Base-by-base conservation (phyloP, 2,329 filamentous ascomycete species). In the Fusarium pseudograminearum region DNA sequence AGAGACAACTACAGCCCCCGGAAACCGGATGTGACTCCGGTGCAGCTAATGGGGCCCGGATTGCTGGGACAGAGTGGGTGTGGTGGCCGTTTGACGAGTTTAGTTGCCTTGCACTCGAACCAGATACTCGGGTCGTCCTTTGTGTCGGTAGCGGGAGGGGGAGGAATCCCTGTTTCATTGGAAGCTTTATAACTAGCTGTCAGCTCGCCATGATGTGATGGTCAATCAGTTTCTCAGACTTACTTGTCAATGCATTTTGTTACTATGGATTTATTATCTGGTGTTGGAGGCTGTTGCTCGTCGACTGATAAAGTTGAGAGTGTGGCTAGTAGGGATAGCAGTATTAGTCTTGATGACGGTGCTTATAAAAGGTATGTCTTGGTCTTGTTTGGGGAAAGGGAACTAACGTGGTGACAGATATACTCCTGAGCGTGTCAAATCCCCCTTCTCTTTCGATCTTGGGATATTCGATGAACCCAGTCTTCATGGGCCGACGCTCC, bases 321-420 rank as follows among this genome's bases (percentile, higher is more conserved):
- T 10, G 30, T 47, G n/a, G n/a, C 48, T 9, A 66, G 59, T 16
- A 56, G 70, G 7, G 61, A 59, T 28, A 73, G 67, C 14, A 74
- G 73, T 57, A 71, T 74, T 42, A 71, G 63, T 42, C 73, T 74
- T 7, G 71, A 74, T n/a, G 67, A 61, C 8, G 31, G 33, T 11
- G 31, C 47, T 20, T 56, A 30, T 15, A 44, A 59, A 24, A 24
- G 50, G 70, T 73, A 60, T 54, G 20, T 46, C 28, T 18, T 7
- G 5, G 22, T 4, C 4, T 42, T 30, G 42, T 18, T 41, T 18
- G 31, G 28, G 18, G 5, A 3, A 18, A 4, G 7, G 30, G 7
- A 31, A 34, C 69, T 70, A 47, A 73, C 36, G 7, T 5, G 9
- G n/a, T n/a, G 5, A 4, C 11, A 73, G 71, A 50, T 42, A 46